These are phyloP conservation scores for Wickerhamiella sergipiensis DNA, from an alignment of 805 yeast species.

Conservation along the genomic window DNA sequence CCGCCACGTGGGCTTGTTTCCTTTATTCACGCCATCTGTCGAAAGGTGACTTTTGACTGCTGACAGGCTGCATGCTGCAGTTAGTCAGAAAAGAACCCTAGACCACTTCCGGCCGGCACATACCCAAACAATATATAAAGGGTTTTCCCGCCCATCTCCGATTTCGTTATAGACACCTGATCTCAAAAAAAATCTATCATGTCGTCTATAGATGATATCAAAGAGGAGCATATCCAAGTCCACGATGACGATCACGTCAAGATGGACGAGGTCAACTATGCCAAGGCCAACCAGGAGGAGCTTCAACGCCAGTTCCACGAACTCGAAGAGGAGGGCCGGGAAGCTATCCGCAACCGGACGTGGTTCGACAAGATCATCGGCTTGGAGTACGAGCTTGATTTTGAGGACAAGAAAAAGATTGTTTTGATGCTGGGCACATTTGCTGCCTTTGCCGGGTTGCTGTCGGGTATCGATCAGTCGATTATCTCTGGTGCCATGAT, in stretches of 20 bases:
- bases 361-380: background rate
- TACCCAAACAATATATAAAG: background rate
- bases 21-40: no score
- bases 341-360: background rate
- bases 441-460: conserved; percentile 50
- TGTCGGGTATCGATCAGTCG: conserved; percentile 57
- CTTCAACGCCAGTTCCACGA: background rate
- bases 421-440: conserved; percentile 33
- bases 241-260: background rate
- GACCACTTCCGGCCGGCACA: background rate
- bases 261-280: background rate
- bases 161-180: no score
- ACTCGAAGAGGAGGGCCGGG: background rate
- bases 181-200: background rate
- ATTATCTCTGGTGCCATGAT: conserved; percentile 50
- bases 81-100: background rate
- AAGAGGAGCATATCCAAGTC: background rate
- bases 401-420: background rate
- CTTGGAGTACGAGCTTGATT: background rate
- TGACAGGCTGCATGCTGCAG: background rate
- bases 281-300: background rate
- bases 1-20: no score
- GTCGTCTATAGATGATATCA: background rate
- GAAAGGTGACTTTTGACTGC: no score
- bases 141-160: background rate